Evolutionary conservation across 2,329 filamentous ascomycete species (phyloP), one percentile per base, ranked within the genome.

Genomic region (Trichoderma koningii): DNA sequence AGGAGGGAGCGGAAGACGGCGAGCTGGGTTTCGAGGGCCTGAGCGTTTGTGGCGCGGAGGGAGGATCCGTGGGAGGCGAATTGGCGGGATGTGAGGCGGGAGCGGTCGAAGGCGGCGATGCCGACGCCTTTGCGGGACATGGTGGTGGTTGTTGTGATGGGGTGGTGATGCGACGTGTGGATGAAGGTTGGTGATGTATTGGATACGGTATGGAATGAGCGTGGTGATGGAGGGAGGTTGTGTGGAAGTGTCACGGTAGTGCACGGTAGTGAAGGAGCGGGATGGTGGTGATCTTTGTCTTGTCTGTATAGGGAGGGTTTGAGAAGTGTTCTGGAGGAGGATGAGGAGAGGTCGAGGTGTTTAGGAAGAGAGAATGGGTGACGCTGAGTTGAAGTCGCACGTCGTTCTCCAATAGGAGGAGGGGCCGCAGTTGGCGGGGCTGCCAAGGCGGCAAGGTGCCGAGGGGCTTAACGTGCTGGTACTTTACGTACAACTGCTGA

Each of bases 1-100:
- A 99, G 87, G 12, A 97, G 85, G 19, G 92, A 95, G 74, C 96
- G 93, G 83, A 99, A 99, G 73, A 98, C 93, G 69, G 93, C 89
- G 68, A 99, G 89, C 76, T 99, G 95, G 44, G 93, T 96, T 73
- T 92, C 89, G 70, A 99, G 88, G 19, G 93, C 94, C 70, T 89
- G 86, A 55, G 92, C 87, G 78, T 98, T 94, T 71, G 87, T 88
- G 65, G 86, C 90, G 68, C 93, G 92, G n/a, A 99, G 88, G 57
- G 86, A 89, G 68, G 88, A 91, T 74, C 95, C 95, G 82, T 97
- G 94, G 28, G 87, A 89, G 66, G 93, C 93, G 81, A 94, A 98
- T 73, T 95, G 93, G 61, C 93, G 91, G 30, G 89, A 91, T 10
- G 93, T 91, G 68, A 97, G 87, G 63, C 89, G 90, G 68, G 88